Base-by-base conservation (phyloP, 208 protist genomes). In the Acanthamoeba triangularis region DNA sequence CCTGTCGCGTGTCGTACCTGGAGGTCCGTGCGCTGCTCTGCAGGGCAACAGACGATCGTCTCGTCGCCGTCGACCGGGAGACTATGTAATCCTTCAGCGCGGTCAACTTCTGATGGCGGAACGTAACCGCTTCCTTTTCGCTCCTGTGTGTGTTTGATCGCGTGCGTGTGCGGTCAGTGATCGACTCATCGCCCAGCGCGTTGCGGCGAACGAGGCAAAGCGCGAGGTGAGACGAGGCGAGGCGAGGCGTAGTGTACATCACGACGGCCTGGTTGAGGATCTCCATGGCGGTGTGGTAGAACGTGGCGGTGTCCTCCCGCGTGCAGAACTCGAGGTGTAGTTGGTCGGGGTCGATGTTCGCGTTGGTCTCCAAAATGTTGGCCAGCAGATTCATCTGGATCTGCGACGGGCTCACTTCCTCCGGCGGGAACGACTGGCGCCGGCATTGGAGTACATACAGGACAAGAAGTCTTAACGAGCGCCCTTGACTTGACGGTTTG, bases 341-440 rank as follows among this genome's bases (percentile, higher is more conserved):
- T 13, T 54, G 25, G 30, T 88, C 80, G 52, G 80, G 47, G 10
- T 88, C 80, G 8, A 88, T 88, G 0, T 59, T 18, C 35, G 80
- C 80, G 80, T 63, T 88, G 80, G 47, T 88, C 35, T 88, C 47
- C 18, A 88, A 23, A 28, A 88, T 65, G 80, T 63, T 88, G 49
- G 47, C 80, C 30, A 93, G 63, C 28, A 93, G 37, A 54, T 93
- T 93, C 87, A 74, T 74, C 59, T 93, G 54, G 20, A 93, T 44
- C 61, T 74, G 33, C 63, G 35, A 35, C 5, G 44, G 20, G 28
- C 59, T 76, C 59, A 74, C 87, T 16, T 93, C 87, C 47, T 74
- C 35, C 1, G 87, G 54, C 23, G 63, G 59, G 25, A 28, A 74
- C 11, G 63, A 8, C 61, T 92, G 85, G 3, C 4, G 33, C 13